Conservation (phyloP, 2,329 filamentous ascomycete genomes). For the Blastomyces gilchristii region DNA sequence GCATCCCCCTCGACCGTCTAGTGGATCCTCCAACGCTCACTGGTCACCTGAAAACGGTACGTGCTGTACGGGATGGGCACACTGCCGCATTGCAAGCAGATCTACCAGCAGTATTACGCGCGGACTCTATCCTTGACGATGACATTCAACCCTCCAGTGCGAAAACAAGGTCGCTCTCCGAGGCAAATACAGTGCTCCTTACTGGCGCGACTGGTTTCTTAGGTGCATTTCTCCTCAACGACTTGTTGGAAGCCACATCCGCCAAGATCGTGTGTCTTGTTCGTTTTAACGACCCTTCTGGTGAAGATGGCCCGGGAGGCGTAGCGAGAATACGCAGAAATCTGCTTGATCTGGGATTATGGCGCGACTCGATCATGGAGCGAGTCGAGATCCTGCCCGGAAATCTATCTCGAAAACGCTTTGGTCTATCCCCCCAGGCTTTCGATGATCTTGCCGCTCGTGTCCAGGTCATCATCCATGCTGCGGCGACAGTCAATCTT, state of each 20-base stretch:
- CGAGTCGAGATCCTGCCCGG: slow-evolving; percentile 66
- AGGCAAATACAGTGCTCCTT: slow-evolving; percentile 59
- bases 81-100: slow-evolving; percentile 66
- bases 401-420: slow-evolving; percentile 57
- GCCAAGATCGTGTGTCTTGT: slow-evolving; percentile 64
- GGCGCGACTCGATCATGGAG: slow-evolving; percentile 67
- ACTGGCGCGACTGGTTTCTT: slow-evolving; percentile 69
- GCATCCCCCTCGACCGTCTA: slow-evolving; percentile 59
- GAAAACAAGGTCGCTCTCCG: slow-evolving; percentile 49
- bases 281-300: slow-evolving; percentile 57
- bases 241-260: slow-evolving; percentile 56
- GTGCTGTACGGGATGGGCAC: slow-evolving; percentile 59
- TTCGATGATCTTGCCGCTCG: slow-evolving; percentile 56
- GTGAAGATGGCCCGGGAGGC: slow-evolving; percentile 54
- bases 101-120: slow-evolving; percentile 56
- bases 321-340: slow-evolving; percentile 66
- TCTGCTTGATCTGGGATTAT: slow-evolving; percentile 65
- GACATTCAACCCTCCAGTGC: slow-evolving; percentile 53
- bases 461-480: slow-evolving; percentile 65
- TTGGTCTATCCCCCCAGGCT: slow-evolving; percentile 55
- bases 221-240: slow-evolving; percentile 62
- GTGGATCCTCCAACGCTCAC: slow-evolving; percentile 61
- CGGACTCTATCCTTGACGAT: slow-evolving; percentile 56
- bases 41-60: slow-evolving; percentile 62
- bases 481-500: slow-evolving; percentile 67